Conservation (phyloP, 352 stramenopile species). For the Globisporangium cederbergense region DNA sequence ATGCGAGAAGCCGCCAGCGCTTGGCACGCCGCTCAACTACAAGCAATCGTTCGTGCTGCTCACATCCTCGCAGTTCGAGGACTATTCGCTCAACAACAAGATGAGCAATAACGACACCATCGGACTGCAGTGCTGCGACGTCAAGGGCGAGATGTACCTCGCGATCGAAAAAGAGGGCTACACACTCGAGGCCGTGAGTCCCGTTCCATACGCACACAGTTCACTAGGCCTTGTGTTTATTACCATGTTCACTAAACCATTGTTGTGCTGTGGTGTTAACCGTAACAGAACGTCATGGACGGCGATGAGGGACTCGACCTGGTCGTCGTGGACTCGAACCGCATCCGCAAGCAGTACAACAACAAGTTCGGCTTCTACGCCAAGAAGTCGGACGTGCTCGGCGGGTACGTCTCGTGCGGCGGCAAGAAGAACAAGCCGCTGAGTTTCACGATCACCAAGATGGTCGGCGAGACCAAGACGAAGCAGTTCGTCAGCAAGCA, state of each 20-base stretch:
- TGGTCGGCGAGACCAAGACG: slow-evolving; percentile 22
- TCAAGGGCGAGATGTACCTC: slow-evolving; percentile 78
- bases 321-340: slow-evolving; percentile 69
- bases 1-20: slow-evolving; percentile 42
- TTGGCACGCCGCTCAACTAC: slow-evolving; percentile 55
- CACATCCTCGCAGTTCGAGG: slow-evolving; percentile 50
- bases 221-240: neutral
- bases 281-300: slow-evolving; percentile 37
- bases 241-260: neutral
- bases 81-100: slow-evolving; percentile 81
- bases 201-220: too few species aligned
- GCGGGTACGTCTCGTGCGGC: slow-evolving; percentile 45
- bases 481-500: slow-evolving; percentile 49
- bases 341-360: slow-evolving; percentile 69
- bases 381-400: slow-evolving; percentile 43
- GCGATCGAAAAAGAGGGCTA: slow-evolving; percentile 51
- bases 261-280: neutral
- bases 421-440: slow-evolving; percentile 48
- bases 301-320: slow-evolving; percentile 37
- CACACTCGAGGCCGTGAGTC: slow-evolving; percentile 36
- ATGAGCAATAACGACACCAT: slow-evolving; percentile 51
- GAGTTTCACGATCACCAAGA: slow-evolving; percentile 36
- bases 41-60: slow-evolving; percentile 66
- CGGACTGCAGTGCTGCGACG: slow-evolving; percentile 38
- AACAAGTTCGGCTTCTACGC: slow-evolving; percentile 41